Percentiles rank a stretch among this genome's conserved stretches.
These are phyloP conservation scores for Kluyveromyces aestuarii DNA, from an alignment of 805 yeast species.

Conservation along the genomic window DNA sequence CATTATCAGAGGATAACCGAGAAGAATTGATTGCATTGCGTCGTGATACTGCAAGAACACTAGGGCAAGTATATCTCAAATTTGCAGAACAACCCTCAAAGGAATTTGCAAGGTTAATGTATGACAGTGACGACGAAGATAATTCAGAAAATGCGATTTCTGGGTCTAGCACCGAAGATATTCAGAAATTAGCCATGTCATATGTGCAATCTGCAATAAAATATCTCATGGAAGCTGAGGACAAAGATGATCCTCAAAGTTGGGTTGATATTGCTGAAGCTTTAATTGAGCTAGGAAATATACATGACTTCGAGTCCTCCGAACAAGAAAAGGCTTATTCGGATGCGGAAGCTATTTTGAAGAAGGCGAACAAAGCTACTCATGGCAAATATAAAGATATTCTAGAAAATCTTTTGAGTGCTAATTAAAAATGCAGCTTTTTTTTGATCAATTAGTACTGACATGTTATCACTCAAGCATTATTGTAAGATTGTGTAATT, in stretches of 20 bases:
- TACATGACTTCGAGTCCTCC: conserved; percentile 51
- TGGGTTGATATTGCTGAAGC: conserved; percentile 88
- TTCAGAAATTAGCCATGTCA: conserved; percentile 41
- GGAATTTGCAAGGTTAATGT: conserved; percentile 46
- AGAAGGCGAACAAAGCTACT: conserved; percentile 69
- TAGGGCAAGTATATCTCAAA: conserved; percentile 56
- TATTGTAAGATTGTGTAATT: too few relatives aligned
- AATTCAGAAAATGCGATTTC: conserved; percentile 19
- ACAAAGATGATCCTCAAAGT: conserved; percentile 65
- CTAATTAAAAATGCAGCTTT: conserved; percentile 3
- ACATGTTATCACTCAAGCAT: too few relatives aligned
- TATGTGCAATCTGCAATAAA: conserved; percentile 45
- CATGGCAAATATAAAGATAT: conserved; percentile 65
- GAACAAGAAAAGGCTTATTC: conserved; percentile 61
- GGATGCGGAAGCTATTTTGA: conserved; percentile 59
- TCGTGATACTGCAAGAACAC: conserved; percentile 36
- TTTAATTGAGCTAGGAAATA: conserved; percentile 66
- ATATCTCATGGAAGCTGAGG: conserved; percentile 50
- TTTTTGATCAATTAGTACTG: too few relatives aligned
- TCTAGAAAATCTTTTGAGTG: conserved; percentile 40
- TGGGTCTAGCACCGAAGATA: conserved; percentile 28
- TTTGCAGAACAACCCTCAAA: conserved; percentile 55
- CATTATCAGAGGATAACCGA: conserved; percentile 8
- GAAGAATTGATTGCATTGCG: conserved; percentile 21
- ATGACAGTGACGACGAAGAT: conserved; percentile 42